Evolutionary conservation across 2,329 filamentous ascomycete genomes (phyloP).

Genomic region (Ophiosphaerella narmari): DNA sequence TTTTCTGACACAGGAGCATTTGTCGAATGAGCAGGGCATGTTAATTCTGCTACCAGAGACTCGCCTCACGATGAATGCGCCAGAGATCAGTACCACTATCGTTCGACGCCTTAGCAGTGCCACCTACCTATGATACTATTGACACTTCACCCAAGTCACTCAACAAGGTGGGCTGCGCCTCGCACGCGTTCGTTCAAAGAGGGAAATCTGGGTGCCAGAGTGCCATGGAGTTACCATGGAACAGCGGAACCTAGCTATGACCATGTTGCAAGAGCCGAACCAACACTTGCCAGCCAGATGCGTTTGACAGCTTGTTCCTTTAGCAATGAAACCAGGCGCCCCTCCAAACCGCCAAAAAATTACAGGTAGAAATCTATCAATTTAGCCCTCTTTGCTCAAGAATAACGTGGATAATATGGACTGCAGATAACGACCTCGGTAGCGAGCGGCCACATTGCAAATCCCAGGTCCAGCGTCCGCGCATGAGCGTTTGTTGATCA

Average conservation of each 20-base stretch:
- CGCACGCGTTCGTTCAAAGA: conserved; percentile 1
- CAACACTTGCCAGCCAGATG: not conserved
- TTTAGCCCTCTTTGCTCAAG: conserved; percentile 7
- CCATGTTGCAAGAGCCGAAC: not conserved
- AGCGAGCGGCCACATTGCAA: conserved; percentile 28
- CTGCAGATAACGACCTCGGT: conserved; percentile 27
- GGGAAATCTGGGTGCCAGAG: not conserved
- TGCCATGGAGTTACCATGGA: conserved; percentile 6
- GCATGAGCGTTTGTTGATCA: conserved; percentile 30
- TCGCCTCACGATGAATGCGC: conserved; percentile 5
- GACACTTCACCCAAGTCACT: conserved; percentile 4
- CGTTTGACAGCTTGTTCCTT: not conserved
- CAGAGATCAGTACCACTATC: conserved; percentile 13
- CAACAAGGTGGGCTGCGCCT: conserved; percentile 11
- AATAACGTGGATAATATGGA: conserved; percentile 20
- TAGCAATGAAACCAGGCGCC: not conserved
- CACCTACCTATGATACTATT: not conserved
- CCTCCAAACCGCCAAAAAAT: too few relatives aligned
- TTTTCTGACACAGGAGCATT: conserved; percentile 19
- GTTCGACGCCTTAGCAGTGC: conserved; percentile 6
- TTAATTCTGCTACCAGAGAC: conserved; percentile 21
- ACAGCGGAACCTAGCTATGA: not conserved
- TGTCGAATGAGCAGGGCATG: conserved; percentile 15
- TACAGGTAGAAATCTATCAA: not conserved
- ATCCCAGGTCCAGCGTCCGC: conserved; percentile 16